Evolutionary conservation across 164 flowering plant species (phyloP), one percentile per base, ranked within the genome.

Genomic region (Akebia trifoliata): DNA sequence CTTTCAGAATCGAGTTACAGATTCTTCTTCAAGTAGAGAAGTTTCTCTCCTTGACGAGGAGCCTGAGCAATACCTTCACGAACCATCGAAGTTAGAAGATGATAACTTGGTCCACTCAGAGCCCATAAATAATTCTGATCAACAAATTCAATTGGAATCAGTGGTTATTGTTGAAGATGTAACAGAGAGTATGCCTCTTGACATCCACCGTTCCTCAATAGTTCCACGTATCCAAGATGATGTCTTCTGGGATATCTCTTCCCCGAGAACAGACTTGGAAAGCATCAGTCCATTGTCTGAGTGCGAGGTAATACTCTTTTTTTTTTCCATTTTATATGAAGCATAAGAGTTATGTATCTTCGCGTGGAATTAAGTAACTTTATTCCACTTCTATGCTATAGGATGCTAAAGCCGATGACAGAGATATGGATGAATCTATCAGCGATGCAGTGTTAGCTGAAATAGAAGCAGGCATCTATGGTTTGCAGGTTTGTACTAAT

Each of bases 391-490:
- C 39, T 42, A 31, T 21, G n/a, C 26, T 53, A n/a, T 59, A 86
- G 90, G 84, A 68, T 49, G 62, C 22, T 15, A 63, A 55, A 18
- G 56, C 12, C 32, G 69, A 50, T 46, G 71, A 63, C 14, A 22
- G 49, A 22, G 71, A 65, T 48, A 62, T 37, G 38, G 65, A 70
- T 29, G 78, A 69, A 11, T 64, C 79, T 12, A 64, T 79, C 34
- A 69, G 72, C 57, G 88, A 87, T 59, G 79, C 86, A 38, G 65
- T 75, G 8, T 74, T 81, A 38, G 82, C 76, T 63, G 91, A 87
- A 69, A 78, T 80, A n/a, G 95, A 87, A 74, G 95, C 89, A 0
- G 83, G 79, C 54, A 70, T 81, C 50, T 77, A 85, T 63, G 87
- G 89, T 43, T 76, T 87, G 77, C 95, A 87, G 95, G 95, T 84